Base-by-base conservation (phyloP, 306 rosid species). In the Trifolium subterraneum region DNA sequence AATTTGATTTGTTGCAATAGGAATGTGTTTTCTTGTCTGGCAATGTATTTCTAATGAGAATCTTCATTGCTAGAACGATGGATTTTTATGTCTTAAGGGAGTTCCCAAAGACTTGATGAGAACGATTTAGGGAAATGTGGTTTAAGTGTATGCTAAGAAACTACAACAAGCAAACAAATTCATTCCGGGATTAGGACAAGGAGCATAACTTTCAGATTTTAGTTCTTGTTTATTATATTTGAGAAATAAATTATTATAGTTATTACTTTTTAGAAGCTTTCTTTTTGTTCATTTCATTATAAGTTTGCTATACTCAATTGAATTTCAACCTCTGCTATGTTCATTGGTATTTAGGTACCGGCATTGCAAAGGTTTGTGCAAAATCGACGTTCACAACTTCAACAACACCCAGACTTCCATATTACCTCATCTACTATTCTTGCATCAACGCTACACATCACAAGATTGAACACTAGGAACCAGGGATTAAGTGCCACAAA, bases 391-490 rank as follows among this genome's bases (percentile, higher is more conserved):
- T 88, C 96, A 60, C 96, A 92, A 72, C 87, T 88, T 41, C 98
- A 91, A 79, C 96, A 93, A 58, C 97, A 89, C 74, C 97, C 97
- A 6, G 99, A 95, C 74, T 95, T 95, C 79, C 99, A 92, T 75
- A 92, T 95, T 72, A 92, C 99, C 73, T 94, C 99, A 48, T 94
- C 99, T 7, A 92, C 99, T 2, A 82, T 95, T 85, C 96, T 95
- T 59, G 97, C 98, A 33, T 95, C 99, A 29, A 95, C 99, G 13
- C 79, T 95, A n/a, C 99, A 95, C 85, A 95, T 95, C 85, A 95
- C 99, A 70, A 88, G 99, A 83, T 72, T 95, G 70, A 95, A 92
- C 87, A 90, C 97, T 23, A 87, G 98, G 82, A 90, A 88, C 82
- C 91, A 89, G 20, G 88, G 86, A 47, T 61, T 47, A 2, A 62